Base-by-base conservation (phyloP, 805 yeast genomes). In the Kodamaea hsintzibuensis region DNA sequence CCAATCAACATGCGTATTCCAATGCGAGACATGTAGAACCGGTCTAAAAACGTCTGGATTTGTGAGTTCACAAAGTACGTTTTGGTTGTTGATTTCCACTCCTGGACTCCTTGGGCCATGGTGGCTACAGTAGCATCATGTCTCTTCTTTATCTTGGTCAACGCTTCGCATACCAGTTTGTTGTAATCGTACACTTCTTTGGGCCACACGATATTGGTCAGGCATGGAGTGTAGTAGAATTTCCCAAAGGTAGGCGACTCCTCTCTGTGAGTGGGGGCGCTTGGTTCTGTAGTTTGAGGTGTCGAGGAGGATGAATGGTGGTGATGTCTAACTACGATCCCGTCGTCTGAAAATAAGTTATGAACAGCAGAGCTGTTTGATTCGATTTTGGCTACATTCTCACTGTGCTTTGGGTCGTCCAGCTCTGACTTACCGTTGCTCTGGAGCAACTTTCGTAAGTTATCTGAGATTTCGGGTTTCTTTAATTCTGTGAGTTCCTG, bases 121-220 rank as follows among this genome's bases (percentile, higher is more conserved):
- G 97, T 90, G 13, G 96, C 86, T 14, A 91, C 97, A 0, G 96
- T 92, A 7, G 96, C 96, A 69, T 91, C 97, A 68, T 91, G 97
- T 35, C 97, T 77, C 59, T 81, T 82, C 65, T 91, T 91, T 69
- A 91, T 91, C 56, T 79, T 82, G 50, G 82, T 80, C 56, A 91
- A 75, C 0, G 88, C 76, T 42, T 85, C 85, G 44, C 85, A 82
- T 9, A 90, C 93, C 12, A 67, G 59, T 62, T 81, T 81, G 68
- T 88, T 91, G 71, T 86, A 91, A 55, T 82, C 82, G 60, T 81
- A 81, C 35, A 88, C 88, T 61, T 87, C 95, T 45, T 81, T 76
- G 13, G 96, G 91, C 85, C 92, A 88, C 19, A 78, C 73, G 12
- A 77, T 74, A 61, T 81, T 80, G 42, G 74, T 70, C 10, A 86